phyloP scores from a whole-genome alignment of 2,329 filamentous ascomycete species.

The Atkinsonella hypoxylon region DNA sequence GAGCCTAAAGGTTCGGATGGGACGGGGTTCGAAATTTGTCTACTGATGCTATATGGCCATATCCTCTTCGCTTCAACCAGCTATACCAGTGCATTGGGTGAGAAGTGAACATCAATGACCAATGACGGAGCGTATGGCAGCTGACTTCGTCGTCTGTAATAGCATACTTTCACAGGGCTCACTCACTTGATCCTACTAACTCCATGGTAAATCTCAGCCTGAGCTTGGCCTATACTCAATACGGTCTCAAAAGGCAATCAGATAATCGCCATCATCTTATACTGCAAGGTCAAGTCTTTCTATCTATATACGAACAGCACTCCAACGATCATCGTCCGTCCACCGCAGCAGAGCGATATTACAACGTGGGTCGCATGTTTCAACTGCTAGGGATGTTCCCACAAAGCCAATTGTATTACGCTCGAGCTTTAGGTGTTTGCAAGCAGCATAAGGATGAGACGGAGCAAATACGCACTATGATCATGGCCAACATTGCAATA shows the following conservation, averaged over 20 bases:
- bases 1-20: not conserved
- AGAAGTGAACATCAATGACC: too few relatives aligned
- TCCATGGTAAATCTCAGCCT: conserved; percentile 70
- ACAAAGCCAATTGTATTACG: conserved; percentile 63
- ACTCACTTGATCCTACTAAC: conserved; percentile 63
- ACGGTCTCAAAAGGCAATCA: conserved; percentile 76
- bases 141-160: not conserved
- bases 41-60: conserved; percentile 83
- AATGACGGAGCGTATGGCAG: not conserved
- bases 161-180: conserved; percentile 75
- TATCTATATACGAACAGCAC: conserved; percentile 33
- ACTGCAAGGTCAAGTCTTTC: conserved; percentile 71
- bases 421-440: conserved; percentile 19
- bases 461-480: conserved; percentile 17
- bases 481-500: conserved; percentile 21
- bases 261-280: conserved; percentile 85
- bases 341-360: conserved; percentile 22
- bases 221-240: conserved; percentile 75
- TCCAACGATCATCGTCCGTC: conserved; percentile 1
- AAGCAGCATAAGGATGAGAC: conserved; percentile 1
- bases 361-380: conserved; percentile 26
- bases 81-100: conserved; percentile 70
- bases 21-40: conserved; percentile 55
- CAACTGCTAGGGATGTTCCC: conserved; percentile 24
- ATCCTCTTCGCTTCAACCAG: conserved; percentile 75